These are phyloP conservation scores for Aspergillus avenaceus DNA, from an alignment of 495 filamentous ascomycete genomes.

Conservation along the genomic window DNA sequence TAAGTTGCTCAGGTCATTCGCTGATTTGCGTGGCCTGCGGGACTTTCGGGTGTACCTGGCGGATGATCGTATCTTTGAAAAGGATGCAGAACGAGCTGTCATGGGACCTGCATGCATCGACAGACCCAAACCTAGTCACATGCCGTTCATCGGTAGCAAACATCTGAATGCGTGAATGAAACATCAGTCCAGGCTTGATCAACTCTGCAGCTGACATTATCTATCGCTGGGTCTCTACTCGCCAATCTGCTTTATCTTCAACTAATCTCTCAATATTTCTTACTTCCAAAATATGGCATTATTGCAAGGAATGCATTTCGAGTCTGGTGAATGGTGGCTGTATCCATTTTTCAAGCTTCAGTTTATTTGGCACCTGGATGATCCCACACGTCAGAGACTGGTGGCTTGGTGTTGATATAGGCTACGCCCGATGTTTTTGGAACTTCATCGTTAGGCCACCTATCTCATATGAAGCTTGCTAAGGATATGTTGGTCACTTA, in stretches of 20 bases:
- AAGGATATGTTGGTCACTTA: no score
- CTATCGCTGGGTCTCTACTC: not conserved
- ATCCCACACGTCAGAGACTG: no score
- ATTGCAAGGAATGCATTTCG: no score
- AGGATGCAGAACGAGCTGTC: slow-evolving; percentile 12
- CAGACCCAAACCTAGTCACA: not conserved
- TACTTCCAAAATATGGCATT: not conserved
- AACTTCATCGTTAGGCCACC: no score
- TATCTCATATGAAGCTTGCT: no score
- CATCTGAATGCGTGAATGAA: not conserved
- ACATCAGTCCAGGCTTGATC: not conserved
- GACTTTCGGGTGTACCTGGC: slow-evolving; percentile 16
- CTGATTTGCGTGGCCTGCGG: slow-evolving; percentile 12
- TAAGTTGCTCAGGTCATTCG: slow-evolving; percentile 13
- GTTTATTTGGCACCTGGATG: no score
- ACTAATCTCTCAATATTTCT: not conserved
- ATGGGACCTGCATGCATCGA: slow-evolving; percentile 1
- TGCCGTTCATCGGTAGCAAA: not conserved
- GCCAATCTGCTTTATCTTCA: not conserved
- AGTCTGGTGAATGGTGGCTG: no score
- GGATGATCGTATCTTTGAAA: slow-evolving; percentile 14
- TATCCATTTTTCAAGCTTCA: no score
- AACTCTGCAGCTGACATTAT: not conserved
- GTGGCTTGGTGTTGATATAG: no score
- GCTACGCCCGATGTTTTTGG: no score